Conservation (phyloP, 352 stramenopile genomes). For the Pythium myriotylum region DNA sequence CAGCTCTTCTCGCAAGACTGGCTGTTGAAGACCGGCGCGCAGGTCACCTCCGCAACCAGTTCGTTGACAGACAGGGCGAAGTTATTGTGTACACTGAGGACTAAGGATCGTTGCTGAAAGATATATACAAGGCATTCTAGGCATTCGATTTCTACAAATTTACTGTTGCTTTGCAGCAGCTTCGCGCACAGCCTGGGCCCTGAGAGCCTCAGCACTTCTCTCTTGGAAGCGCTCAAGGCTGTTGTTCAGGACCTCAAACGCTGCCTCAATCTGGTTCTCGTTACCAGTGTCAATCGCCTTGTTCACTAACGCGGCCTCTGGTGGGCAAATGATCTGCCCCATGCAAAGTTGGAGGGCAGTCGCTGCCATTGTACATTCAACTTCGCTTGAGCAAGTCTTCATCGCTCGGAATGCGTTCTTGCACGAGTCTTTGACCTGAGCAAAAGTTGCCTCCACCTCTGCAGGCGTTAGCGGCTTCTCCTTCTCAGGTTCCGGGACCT, state of each 20-base stretch:
- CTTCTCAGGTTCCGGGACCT: constrained; percentile 38
- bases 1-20: constrained; percentile 45
- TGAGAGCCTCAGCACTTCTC: constrained; percentile 69
- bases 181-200: constrained; percentile 74
- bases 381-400: constrained; percentile 74
- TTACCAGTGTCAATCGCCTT: constrained; percentile 70
- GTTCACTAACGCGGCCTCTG: constrained; percentile 66
- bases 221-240: constrained; percentile 84
- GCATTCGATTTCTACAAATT: neutral
- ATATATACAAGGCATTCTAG: neutral
- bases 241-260: constrained; percentile 76
- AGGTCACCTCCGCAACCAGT: constrained; percentile 63
- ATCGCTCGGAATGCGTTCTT: constrained; percentile 79
- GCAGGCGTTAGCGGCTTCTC: constrained; percentile 52
- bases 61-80: constrained; percentile 48
- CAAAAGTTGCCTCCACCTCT: constrained; percentile 82
- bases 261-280: constrained; percentile 65
- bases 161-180: constrained; percentile 44
- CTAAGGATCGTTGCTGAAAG: constrained; percentile 2
- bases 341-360: constrained; percentile 91
- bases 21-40: constrained; percentile 51
- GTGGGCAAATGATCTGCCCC: constrained; percentile 81
- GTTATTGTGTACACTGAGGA: constrained; percentile 58
- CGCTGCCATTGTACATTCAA: constrained; percentile 82
- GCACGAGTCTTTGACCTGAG: constrained; percentile 84